A percentile compares a stretch with the other conserved stretches of the same genome.
Evolutionary conservation across 2,329 filamentous ascomycete species (phyloP).

Genomic region (Pseudofabraea citricarpa): DNA sequence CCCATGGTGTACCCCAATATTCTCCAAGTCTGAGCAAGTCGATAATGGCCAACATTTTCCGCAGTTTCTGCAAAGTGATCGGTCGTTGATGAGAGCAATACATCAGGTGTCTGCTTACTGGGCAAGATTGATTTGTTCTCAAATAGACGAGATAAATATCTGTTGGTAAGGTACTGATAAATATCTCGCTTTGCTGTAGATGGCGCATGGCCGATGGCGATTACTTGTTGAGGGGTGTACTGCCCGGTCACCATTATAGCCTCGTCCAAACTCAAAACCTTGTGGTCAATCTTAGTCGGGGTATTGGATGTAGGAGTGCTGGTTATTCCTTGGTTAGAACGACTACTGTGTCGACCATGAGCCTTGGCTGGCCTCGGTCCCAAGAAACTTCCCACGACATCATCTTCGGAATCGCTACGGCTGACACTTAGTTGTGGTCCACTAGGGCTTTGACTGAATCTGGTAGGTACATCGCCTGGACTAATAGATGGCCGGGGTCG

Average conservation of each 20-base stretch:
- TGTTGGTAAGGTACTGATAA: slow-evolving; percentile 51
- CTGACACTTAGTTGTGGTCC: slow-evolving; percentile 49
- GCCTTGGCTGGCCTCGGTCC: slow-evolving; percentile 37
- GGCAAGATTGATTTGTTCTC: slow-evolving; percentile 3
- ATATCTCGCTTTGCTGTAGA: slow-evolving; percentile 43
- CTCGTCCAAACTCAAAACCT: slow-evolving; percentile 49
- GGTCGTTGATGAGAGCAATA: slow-evolving; percentile 44
- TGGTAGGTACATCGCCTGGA: slow-evolving; percentile 20
- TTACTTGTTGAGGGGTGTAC: slow-evolving; percentile 56
- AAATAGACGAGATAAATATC: slow-evolving; percentile 50
- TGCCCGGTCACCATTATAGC: slow-evolving; percentile 51
- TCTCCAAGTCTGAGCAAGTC: slow-evolving; percentile 61
- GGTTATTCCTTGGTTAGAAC: slow-evolving; percentile 41
- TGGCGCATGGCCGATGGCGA: slow-evolving; percentile 56
- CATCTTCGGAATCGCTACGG: slow-evolving; percentile 61
- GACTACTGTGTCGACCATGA: slow-evolving; percentile 38
- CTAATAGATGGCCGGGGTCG: slow-evolving; percentile 34
- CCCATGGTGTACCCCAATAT: slow-evolving; percentile 52
- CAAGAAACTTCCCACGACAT: slow-evolving; percentile 56
- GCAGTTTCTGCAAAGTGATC: slow-evolving; percentile 54
- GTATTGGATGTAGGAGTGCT: slow-evolving; percentile 44
- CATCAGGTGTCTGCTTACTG: slow-evolving; percentile 12
- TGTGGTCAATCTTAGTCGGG: slow-evolving; percentile 31
- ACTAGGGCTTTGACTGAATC: slow-evolving; percentile 36
- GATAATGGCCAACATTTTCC: slow-evolving; percentile 50